Base-by-base conservation (phyloP, 2,329 filamentous ascomycete species). In the Trichothecium sympodiale region DNA sequence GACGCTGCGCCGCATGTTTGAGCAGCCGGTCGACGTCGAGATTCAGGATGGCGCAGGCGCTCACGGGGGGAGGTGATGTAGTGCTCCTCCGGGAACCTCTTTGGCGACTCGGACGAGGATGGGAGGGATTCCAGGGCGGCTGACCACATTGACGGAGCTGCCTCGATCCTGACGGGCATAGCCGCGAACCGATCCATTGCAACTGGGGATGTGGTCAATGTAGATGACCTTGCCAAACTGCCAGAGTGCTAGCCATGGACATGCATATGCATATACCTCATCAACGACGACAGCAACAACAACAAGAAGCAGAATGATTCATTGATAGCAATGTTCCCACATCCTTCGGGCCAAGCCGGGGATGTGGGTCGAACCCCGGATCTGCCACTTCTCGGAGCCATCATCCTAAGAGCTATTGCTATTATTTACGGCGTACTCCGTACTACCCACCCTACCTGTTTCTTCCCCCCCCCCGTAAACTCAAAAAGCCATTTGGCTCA, bases 111-210 rank as follows among this genome's bases (percentile, higher is more conserved):
- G 4, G 35, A 30, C n/a, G 13, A 26, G 27, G 33, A 23, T 8
- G 31, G 17, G 0, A 61, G 63, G 9, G 71, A 77, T 46, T 57
- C 68, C 54, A 57, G 72, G 2, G 71, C 71, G 1, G 74, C 73
- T 3, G 72, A 65, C 38, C 71, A 77, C 46, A 46, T 77, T 4
- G 72, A 77, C 40, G 74, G 74, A 0, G 73, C 72, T 0, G 54
- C 69, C 37, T 75, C 71, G 0, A 76, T 77, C 25, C 42, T 77
- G 38, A 76, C 71, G 0, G 74, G 73, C 0, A 73, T 77, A 33
- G 71, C 70, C 5, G 72, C 71, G 0, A 77, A 77, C 37, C 57
- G 56, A 39, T 75, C 71, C 1, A 72, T 77, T 16, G 62, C 63
- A 0, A 76, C 68, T 1, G 71, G 71, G 0, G 64, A 74, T 40